Base-by-base conservation (phyloP, 2,329 filamentous ascomycete species). In the Calonectria pteridis region DNA sequence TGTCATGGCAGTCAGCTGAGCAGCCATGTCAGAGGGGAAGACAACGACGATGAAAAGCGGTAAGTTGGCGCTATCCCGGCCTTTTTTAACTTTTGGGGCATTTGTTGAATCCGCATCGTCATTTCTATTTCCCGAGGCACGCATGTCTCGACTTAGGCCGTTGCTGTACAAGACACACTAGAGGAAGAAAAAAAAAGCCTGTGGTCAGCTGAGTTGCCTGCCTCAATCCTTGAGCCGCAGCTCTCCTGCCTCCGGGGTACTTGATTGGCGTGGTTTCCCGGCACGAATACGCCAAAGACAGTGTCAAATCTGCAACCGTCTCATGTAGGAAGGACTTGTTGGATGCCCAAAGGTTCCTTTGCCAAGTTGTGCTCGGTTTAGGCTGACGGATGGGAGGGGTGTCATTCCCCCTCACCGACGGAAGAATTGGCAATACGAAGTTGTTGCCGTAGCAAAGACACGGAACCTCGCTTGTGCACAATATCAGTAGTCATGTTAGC, bases 341-440 rank as follows among this genome's bases (percentile, higher is more conserved):
- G 23, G 55, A 26, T 40, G 55, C 55, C 55, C 55, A 62, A 62
- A 62, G 55, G 55, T 62, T 62, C 55, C 35, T 40, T 40, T 62
- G n/a, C n/a, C 35, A 26, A 13, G 14, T 28, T 59, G n/a, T 26
- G 11, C 13, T 59, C 33, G 23, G 33, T 62, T 62, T 62, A 40
- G 55, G 55, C 55, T 62, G 35, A 62, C 55, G 9, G 6, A 2
- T 4, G 18, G 3, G 43, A 46, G 43, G 7, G 55, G 55, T 62
- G 55, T 62, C 55, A 62, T 62, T 62, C 6, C 55, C 55, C 55
- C 55, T 62, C 55, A 62, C 55, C 23, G 23, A 40, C 55, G 55
- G 55, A 28, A 40, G 33, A 62, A 62, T 40, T 40, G 33, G 26
- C 37, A 35, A 62, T 62, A 28, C 55, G 35, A 62, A 18, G 33